Conservation (phyloP, 192 early-diverging fungal genomes). For the Podila horticola region DNA sequence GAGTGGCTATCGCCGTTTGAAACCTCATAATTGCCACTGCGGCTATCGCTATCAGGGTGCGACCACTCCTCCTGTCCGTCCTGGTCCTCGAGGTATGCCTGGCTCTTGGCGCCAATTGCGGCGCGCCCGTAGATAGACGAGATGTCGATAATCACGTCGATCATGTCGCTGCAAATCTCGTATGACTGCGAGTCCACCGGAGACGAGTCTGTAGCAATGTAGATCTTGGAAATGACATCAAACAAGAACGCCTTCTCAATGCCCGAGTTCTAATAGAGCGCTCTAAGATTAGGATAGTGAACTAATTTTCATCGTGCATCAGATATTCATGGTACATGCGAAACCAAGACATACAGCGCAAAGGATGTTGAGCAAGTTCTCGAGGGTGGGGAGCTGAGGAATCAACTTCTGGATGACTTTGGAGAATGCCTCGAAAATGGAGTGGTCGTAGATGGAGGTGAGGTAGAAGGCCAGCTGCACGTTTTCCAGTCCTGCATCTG, state of each 20-base stretch:
- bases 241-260: constrained; percentile 98
- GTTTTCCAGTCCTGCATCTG: constrained; percentile 79
- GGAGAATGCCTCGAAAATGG: constrained; percentile 94
- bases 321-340: background rate
- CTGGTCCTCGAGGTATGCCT: constrained; percentile 45
- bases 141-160: constrained; percentile 91
- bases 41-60: constrained; percentile 18
- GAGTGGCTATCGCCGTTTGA: constrained; percentile 26
- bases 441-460: constrained; percentile 95
- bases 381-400: constrained; percentile 82
- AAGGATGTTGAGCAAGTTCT: constrained; percentile 92
- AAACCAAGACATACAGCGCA: constrained; percentile 75
- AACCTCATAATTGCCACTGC: constrained; percentile 12
- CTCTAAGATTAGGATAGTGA: background rate
- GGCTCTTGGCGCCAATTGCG: constrained; percentile 52
- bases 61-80: constrained; percentile 38
- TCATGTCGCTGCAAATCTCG: constrained; percentile 94
- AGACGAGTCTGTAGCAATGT: constrained; percentile 94
- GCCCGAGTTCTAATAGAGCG: constrained; percentile 78
- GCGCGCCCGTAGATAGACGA: constrained; percentile 77
- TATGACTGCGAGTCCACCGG: constrained; percentile 91
- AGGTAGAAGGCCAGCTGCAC: constrained; percentile 86
- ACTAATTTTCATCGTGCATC: background rate
- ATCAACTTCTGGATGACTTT: constrained; percentile 95
- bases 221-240: constrained; percentile 89